Evolutionary conservation across 495 filamentous ascomycete species (phyloP).

Genomic region (Penicillium steckii): DNA sequence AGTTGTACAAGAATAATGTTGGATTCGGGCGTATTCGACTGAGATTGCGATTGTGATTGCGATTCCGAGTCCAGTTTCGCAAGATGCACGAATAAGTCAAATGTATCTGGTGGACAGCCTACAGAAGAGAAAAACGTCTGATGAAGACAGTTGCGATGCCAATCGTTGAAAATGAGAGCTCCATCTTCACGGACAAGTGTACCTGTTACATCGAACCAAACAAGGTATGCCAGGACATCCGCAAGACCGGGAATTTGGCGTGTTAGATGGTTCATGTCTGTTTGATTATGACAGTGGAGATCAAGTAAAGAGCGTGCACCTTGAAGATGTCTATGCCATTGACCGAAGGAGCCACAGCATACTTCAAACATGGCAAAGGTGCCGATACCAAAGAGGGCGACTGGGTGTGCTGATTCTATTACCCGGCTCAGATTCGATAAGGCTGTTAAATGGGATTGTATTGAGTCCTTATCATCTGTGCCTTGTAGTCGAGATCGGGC

Average conservation of each 20-base stretch:
- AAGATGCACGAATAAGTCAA: constrained; percentile 27
- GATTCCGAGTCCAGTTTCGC: constrained; percentile 10
- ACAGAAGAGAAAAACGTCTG: constrained; percentile 29
- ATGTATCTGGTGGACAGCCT: constrained; percentile 31
- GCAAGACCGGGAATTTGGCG: constrained; percentile 22
- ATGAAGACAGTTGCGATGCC: constrained; percentile 29
- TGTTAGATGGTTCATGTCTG: constrained; percentile 22
- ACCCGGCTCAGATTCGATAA: constrained; percentile 28
- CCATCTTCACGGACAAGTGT: constrained; percentile 21
- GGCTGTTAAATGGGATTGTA: constrained; percentile 30
- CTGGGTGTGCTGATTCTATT: constrained; percentile 30
- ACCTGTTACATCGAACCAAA: constrained; percentile 35
- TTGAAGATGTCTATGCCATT: constrained; percentile 34
- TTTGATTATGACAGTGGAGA: constrained; percentile 27
- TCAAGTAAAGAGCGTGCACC: constrained; percentile 35
- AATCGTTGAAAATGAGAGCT: constrained; percentile 31
- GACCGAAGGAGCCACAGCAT: constrained; percentile 31
- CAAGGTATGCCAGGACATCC: constrained; percentile 30
- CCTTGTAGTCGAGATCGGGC: constrained; percentile 24
- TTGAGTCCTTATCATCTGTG: constrained; percentile 17
- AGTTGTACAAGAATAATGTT: constrained; percentile 15
- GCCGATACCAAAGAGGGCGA: constrained; percentile 33
- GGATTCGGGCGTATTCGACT: not conserved
- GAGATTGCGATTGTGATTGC: not conserved
- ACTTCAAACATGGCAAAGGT: constrained; percentile 38